A percentile compares a stretch with the other conserved stretches of the same genome.
Evolutionary conservation across 805 yeast species (phyloP).

Genomic region (Ogataea neopini): DNA sequence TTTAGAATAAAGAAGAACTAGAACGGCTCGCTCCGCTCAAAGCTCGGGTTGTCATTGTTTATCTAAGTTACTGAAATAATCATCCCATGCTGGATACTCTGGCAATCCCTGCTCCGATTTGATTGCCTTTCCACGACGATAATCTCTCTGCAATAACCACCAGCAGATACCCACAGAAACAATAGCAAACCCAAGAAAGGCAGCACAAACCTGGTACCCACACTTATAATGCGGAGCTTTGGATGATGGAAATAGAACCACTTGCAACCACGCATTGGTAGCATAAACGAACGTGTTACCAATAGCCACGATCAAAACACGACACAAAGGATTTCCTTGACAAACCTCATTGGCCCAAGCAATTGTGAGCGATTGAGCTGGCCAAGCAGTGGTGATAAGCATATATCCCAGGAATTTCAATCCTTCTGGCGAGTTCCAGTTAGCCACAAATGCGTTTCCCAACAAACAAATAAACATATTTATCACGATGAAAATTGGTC

Average conservation of each 20-base stretch:
- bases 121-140: constrained; percentile 8
- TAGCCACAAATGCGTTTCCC: constrained; percentile 36
- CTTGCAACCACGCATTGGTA: constrained; percentile 29
- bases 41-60: neutral
- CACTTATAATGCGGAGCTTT: constrained; percentile 33
- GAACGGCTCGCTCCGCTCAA: neutral
- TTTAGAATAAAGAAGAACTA: too few species aligned
- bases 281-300: constrained; percentile 22
- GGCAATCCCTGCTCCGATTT: constrained; percentile 8
- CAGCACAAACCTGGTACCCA: constrained; percentile 15
- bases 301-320: constrained; percentile 29
- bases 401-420: constrained; percentile 24
- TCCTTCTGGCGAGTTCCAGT: constrained; percentile 17
- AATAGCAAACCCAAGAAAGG: constrained; percentile 11
- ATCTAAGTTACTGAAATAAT: constrained; percentile 6
- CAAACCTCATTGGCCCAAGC: constrained; percentile 66
- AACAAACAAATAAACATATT: constrained; percentile 40
- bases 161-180: constrained; percentile 8
- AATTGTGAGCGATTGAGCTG: constrained; percentile 44
- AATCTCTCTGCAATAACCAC: constrained; percentile 10
- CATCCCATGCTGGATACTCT: constrained; percentile 13
- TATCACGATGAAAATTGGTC: constrained; percentile 15
- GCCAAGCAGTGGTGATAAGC: constrained; percentile 27
- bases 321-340: constrained; percentile 24
- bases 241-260: constrained; percentile 33